Evolutionary conservation across 352 stramenopile genomes (phyloP).

Genomic region (Sclerospora graminicola): DNA sequence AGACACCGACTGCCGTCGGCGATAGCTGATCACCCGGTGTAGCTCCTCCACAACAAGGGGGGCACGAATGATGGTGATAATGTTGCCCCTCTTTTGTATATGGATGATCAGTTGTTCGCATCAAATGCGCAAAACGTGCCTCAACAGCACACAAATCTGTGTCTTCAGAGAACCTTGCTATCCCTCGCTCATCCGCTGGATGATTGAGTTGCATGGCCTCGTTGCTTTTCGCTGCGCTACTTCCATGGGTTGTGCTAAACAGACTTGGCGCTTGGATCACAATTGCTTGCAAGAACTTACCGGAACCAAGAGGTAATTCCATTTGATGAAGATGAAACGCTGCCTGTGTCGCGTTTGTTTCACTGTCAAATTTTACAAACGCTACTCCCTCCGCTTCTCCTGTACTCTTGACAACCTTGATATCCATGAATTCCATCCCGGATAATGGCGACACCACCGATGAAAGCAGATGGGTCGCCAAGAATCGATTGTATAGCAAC

Average conservation of each 20-base stretch:
- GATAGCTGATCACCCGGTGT: conserved; percentile 4
- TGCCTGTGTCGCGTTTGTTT: conserved; percentile 32
- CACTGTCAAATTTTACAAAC: conserved; percentile 66
- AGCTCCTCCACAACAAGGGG: conserved; percentile 3
- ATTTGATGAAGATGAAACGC: conserved; percentile 46
- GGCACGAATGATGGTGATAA: conserved; percentile 9
- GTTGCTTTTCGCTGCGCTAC: conserved; percentile 10
- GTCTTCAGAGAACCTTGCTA: conserved; percentile 33
- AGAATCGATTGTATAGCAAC: conserved; percentile 49
- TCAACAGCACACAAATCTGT: conserved; percentile 66
- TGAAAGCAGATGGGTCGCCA: conserved; percentile 57
- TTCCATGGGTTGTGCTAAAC: conserved; percentile 50
- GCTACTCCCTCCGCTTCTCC: conserved; percentile 56
- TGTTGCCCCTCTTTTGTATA: conserved; percentile 13
- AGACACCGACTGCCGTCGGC: conserved; percentile 9
- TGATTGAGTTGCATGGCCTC: conserved; percentile 18
- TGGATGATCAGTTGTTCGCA: conserved; percentile 45
- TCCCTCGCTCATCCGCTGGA: conserved; percentile 8
- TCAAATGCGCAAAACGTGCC: conserved; percentile 70
- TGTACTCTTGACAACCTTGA: conserved; percentile 58
- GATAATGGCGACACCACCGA: conserved; percentile 38
- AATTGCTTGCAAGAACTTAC: conserved; percentile 54
- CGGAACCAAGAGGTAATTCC: conserved; percentile 35
- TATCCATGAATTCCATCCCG: conserved; percentile 78
- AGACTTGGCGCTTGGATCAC: conserved; percentile 55